phyloP scores from a whole-genome alignment of 2,329 filamentous ascomycete genomes.

The Aspergillus puulaauensis region DNA sequence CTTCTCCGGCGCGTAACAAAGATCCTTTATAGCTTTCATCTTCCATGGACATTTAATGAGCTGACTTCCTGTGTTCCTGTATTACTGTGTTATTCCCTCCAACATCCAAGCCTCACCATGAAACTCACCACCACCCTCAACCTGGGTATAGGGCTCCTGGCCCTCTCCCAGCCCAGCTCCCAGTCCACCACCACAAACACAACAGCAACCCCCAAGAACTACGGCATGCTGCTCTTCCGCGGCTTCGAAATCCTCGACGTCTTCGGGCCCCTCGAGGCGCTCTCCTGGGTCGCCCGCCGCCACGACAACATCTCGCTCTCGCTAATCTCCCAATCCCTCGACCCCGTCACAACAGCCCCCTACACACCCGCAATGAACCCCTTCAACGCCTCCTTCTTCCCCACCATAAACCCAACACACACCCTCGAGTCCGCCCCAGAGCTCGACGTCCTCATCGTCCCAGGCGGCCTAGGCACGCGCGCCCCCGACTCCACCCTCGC shows the following conservation, averaged over 20 bases:
- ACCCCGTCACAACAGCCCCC: neutral
- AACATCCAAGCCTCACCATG: no score
- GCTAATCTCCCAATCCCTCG: neutral
- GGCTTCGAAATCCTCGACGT: conserved; percentile 4
- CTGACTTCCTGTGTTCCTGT: no score
- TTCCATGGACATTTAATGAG: no score
- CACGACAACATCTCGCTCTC: neutral
- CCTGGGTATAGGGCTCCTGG: no score
- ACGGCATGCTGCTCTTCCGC: conserved; percentile 4
- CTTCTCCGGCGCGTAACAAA: no score
- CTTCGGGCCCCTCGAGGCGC: conserved; percentile 7
- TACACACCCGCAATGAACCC: neutral
- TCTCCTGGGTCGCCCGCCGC: neutral
- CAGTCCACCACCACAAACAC: neutral
- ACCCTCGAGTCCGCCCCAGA: neutral
- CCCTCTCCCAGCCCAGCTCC: neutral
- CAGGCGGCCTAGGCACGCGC: neutral
- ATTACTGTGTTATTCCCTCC: no score
- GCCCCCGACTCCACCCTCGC: neutral
- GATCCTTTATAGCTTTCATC: no score
- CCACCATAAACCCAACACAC: conserved; percentile 1
- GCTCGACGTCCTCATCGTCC: conserved; percentile 3
- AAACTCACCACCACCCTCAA: no score
- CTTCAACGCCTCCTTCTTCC: conserved; percentile 2
- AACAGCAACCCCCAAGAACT: neutral